These are phyloP conservation scores for Leucocoprinus sp. DNA, from an alignment of 768 basidiomycete genomes.

Conservation along the genomic window DNA sequence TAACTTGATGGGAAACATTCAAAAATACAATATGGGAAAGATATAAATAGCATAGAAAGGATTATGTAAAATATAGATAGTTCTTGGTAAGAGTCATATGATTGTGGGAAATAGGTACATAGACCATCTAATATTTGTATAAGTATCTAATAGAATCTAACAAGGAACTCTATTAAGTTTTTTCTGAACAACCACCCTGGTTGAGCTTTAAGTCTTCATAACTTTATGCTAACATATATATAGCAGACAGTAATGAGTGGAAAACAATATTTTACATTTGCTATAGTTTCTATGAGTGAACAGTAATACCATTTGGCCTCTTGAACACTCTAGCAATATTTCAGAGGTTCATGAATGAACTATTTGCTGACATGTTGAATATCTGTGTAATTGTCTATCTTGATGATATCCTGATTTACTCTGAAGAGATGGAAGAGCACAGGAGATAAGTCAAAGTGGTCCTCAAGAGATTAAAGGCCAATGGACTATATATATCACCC, in stretches of 20 bases:
- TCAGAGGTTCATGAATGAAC: constrained; percentile 28
- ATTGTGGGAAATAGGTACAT: too few relatives aligned
- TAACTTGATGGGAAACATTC: too few relatives aligned
- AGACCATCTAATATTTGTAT: too few relatives aligned
- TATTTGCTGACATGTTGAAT: constrained; percentile 25
- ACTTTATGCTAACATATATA: too few relatives aligned
- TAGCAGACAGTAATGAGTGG: constrained; percentile 29
- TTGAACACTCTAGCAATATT: constrained; percentile 27
- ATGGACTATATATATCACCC: constrained; percentile 21
- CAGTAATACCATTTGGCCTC: constrained; percentile 30
- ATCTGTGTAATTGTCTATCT: constrained; percentile 25
- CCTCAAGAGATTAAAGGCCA: constrained; percentile 19
- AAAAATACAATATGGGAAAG: too few relatives aligned
- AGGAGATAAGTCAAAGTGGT: constrained; percentile 21
- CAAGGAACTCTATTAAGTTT: too few relatives aligned
- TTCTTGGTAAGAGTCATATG: too few relatives aligned
- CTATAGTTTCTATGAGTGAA: constrained; percentile 28
- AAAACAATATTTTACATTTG: constrained; percentile 26
- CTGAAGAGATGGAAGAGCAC: constrained; percentile 19
- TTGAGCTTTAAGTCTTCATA: too few relatives aligned
- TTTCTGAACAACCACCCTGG: too few relatives aligned
- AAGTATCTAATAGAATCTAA: too few relatives aligned
- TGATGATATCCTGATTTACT: constrained; percentile 32
- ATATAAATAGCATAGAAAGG: too few relatives aligned
- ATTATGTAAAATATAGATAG: too few relatives aligned